phyloP scores from a whole-genome alignment of 495 filamentous ascomycete species.

The Neurospora hispaniola region DNA sequence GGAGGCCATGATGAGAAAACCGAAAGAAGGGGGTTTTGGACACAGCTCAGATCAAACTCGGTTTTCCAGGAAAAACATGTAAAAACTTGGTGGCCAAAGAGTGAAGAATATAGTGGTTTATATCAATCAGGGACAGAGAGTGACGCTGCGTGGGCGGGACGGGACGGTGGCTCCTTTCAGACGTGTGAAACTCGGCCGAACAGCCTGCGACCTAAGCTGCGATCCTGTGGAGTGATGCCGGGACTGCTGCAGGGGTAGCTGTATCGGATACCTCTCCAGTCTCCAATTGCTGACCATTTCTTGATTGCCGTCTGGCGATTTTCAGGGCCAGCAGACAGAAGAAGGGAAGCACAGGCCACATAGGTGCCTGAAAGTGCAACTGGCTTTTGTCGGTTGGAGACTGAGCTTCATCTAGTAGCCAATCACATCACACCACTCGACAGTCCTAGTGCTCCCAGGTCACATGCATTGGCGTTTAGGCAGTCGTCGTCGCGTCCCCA shows the following conservation, averaged over 20 bases:
- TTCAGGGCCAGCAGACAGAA: background rate
- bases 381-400: background rate
- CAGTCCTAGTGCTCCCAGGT: background rate
- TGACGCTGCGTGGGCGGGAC: background rate
- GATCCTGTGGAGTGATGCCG: background rate
- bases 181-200: background rate
- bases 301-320: background rate
- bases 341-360: background rate
- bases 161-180: background rate
- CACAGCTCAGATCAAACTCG: background rate
- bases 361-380: background rate
- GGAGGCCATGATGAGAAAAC: conserved; percentile 5
- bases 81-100: background rate
- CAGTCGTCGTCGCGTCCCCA: conserved; percentile 13
- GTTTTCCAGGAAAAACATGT: background rate
- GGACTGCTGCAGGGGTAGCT: background rate
- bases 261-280: background rate
- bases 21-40: background rate
- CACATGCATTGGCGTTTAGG: conserved; percentile 21
- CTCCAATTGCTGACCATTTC: background rate
- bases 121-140: background rate
- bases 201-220: background rate
- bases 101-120: background rate
- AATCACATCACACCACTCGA: conserved; percentile 4
- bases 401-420: conserved; percentile 1